phyloP scores from a whole-genome alignment of 352 stramenopile genomes.

The Pythium plurisporium region DNA sequence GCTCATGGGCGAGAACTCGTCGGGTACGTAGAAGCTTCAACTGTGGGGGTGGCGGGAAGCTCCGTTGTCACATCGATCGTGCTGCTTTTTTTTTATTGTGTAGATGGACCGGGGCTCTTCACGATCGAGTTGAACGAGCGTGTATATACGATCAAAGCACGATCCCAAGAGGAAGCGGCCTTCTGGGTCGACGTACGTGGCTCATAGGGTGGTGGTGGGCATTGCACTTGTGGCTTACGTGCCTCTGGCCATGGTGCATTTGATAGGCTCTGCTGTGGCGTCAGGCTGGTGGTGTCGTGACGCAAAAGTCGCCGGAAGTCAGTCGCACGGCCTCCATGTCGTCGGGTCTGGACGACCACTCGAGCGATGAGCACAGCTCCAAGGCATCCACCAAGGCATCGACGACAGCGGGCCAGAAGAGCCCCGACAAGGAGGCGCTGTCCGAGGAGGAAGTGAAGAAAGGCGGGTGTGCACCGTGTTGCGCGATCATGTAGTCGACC shows the following conservation, averaged over 20 bases:
- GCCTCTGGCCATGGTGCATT: too few species aligned
- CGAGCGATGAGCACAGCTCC: conserved; percentile 21
- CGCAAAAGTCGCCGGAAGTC: conserved; percentile 66
- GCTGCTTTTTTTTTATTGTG: neutral
- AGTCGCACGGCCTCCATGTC: conserved; percentile 34
- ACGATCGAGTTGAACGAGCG: conserved; percentile 89
- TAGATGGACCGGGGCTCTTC: conserved; percentile 82
- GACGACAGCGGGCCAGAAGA: neutral
- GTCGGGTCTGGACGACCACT: conserved; percentile 31
- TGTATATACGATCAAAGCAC: conserved; percentile 89
- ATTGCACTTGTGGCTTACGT: too few species aligned
- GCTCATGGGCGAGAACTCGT: conserved; percentile 65
- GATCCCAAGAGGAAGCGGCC: conserved; percentile 76
- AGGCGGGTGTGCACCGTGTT: conserved; percentile 55
- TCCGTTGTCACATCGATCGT: too few species aligned
- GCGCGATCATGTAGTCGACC: conserved; percentile 59
- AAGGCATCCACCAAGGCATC: conserved; percentile 20
- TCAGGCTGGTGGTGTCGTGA: conserved; percentile 72
- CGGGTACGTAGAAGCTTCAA: conserved; percentile 24
- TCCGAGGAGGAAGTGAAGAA: conserved; percentile 38
- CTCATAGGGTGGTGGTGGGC: too few species aligned
- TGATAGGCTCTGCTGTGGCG: conserved; percentile 74
- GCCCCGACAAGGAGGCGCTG: conserved; percentile 14
- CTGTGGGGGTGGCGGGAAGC: too few species aligned
- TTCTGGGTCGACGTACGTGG: conserved; percentile 81